Evolutionary conservation across 2,329 filamentous ascomycete species (phyloP).

Genomic region (Fusarium compactum): DNA sequence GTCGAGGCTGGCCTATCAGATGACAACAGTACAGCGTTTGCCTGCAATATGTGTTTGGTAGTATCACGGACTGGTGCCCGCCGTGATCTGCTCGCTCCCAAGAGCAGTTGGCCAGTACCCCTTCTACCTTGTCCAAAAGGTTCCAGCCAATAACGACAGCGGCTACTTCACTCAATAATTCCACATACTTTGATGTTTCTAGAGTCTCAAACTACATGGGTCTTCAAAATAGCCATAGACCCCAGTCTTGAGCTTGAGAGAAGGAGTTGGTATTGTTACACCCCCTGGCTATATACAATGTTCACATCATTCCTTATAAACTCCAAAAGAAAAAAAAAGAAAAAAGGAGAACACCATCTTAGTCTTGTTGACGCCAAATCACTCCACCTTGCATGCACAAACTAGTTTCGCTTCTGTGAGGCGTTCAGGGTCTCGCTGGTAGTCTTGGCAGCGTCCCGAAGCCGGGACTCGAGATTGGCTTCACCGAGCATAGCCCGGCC

Average conservation of each 20-base stretch:
- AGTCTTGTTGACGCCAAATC: not conserved
- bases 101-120: not conserved
- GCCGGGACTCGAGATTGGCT: constrained; percentile 86
- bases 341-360: not conserved
- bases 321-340: not conserved
- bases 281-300: not conserved
- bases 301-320: not conserved
- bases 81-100: not conserved
- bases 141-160: not conserved
- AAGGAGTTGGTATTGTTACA: not conserved
- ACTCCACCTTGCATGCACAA: constrained; percentile 7
- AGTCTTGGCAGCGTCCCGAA: constrained; percentile 80
- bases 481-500: constrained; percentile 90
- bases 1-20: not conserved
- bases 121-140: not conserved
- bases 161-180: not conserved
- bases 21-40: not conserved
- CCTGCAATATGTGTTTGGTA: not conserved
- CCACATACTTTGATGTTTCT: not conserved
- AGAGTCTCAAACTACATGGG: not conserved
- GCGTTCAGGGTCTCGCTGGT: constrained; percentile 66
- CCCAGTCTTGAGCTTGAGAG: not conserved
- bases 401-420: constrained; percentile 42
- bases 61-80: not conserved
- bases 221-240: not conserved